These are phyloP conservation scores for Chrysosporium keratinophilum DNA, from an alignment of 2,329 filamentous ascomycete species.

Conservation along the genomic window DNA sequence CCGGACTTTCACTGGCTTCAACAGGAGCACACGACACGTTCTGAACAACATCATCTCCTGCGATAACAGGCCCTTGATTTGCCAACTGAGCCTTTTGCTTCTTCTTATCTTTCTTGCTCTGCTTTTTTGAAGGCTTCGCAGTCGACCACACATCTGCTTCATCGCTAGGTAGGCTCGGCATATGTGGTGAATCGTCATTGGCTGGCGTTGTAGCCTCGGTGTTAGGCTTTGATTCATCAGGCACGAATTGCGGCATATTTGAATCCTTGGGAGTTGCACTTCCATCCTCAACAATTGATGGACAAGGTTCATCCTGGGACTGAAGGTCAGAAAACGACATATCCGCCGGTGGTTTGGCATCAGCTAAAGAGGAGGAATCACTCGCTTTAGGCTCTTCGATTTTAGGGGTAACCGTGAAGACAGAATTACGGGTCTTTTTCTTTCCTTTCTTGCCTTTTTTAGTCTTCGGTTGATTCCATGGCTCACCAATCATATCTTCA, in stretches of 20 bases:
- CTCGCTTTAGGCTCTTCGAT: not conserved
- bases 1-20: not conserved
- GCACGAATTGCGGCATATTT: not conserved
- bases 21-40: not conserved
- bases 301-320: not conserved
- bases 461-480: constrained; percentile 4
- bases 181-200: constrained; percentile 12
- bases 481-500: not conserved
- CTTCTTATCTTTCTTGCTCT: constrained; percentile 18
- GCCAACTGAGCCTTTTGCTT: constrained; percentile 3
- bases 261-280: not conserved
- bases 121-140: constrained; percentile 17
- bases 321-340: not conserved
- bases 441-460: constrained; percentile 22
- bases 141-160: constrained; percentile 6
- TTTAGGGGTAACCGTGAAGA: not conserved
- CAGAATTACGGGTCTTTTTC: constrained; percentile 11
- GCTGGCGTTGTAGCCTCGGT: not conserved
- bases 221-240: not conserved
- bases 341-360: not conserved
- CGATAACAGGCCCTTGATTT: not conserved
- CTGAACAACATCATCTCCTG: not conserved
- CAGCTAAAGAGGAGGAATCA: not conserved
- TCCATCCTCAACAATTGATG: not conserved
- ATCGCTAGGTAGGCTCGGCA: not conserved